phyloP scores from a whole-genome alignment of 225 moss, liverwort and hornwort species.

The Lunularia cruciata region DNA sequence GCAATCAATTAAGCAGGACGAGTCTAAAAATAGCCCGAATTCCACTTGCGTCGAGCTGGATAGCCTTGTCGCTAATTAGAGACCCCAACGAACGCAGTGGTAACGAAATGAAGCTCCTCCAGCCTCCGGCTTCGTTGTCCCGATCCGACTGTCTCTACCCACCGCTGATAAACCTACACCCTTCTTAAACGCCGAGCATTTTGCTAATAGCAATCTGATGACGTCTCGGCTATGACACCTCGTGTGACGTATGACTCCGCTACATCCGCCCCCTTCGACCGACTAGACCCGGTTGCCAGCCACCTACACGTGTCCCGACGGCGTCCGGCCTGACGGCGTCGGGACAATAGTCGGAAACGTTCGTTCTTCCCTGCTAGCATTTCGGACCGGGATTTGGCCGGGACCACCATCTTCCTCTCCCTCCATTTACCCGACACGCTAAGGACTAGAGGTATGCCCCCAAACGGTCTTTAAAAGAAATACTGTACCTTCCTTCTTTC shows the following conservation, averaged over 20 bases:
- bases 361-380: background rate
- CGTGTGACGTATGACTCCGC: background rate
- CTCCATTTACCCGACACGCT: background rate
- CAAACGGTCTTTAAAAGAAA: too few relatives aligned
- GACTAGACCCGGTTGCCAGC: too few relatives aligned
- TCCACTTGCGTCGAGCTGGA: conserved; percentile 1
- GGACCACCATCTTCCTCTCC: conserved; percentile 6
- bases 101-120: background rate
- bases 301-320: background rate
- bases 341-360: background rate
- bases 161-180: background rate
- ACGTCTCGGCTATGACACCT: background rate
- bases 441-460: too few relatives aligned
- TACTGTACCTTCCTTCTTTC: too few relatives aligned
- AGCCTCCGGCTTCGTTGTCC: conserved; percentile 2
- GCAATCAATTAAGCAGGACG: too few relatives aligned
- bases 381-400: conserved; percentile 13
- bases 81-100: background rate
- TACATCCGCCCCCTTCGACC: background rate
- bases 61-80: conserved; percentile 1
- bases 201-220: background rate
- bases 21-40: background rate
- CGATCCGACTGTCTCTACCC: background rate
- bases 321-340: background rate
- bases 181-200: background rate